phyloP scores from a whole-genome alignment of 768 basidiomycete genomes.

The Amanita polypyramis region DNA sequence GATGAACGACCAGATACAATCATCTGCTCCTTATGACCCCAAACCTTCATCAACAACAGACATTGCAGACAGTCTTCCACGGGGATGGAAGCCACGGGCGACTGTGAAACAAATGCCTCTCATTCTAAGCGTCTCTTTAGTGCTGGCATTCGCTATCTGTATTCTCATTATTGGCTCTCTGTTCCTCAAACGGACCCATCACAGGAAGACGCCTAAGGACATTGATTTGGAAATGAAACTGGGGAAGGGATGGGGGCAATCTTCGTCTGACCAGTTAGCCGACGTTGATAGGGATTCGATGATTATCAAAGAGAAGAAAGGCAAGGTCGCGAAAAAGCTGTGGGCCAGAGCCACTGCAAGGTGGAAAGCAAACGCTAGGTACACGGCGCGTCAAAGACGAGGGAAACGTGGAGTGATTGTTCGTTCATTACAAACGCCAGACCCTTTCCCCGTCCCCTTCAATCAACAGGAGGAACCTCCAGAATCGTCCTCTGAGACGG shows the following conservation, averaged over 20 bases:
- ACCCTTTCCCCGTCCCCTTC: constrained; percentile 15
- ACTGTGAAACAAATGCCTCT: constrained; percentile 28
- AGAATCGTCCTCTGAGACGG: constrained; percentile 8
- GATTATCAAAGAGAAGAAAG: constrained; percentile 36
- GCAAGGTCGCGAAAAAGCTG: constrained; percentile 40
- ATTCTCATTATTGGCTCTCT: constrained; percentile 51
- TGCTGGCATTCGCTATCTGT: constrained; percentile 51
- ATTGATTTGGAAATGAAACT: constrained; percentile 45
- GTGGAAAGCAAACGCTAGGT: constrained; percentile 57
- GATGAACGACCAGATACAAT: constrained; percentile 24
- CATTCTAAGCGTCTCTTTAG: constrained; percentile 49
- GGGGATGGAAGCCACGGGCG: constrained; percentile 34
- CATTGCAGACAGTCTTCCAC: constrained; percentile 34
- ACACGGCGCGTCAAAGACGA: constrained; percentile 49
- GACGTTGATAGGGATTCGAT: constrained; percentile 16
- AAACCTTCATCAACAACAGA: constrained; percentile 13
- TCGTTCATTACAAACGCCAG: constrained; percentile 16
- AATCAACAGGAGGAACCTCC: background rate
- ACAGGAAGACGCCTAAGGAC: constrained; percentile 17
- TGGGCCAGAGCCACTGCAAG: constrained; percentile 59
- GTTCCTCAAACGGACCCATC: constrained; percentile 43
- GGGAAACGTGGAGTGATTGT: constrained; percentile 25
- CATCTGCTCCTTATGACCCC: constrained; percentile 10
- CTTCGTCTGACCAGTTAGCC: constrained; percentile 1
- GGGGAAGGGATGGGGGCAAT: constrained; percentile 17